These are phyloP conservation scores for Xylaria sp. DNA, from an alignment of 2,329 filamentous ascomycete genomes.

Conservation along the genomic window DNA sequence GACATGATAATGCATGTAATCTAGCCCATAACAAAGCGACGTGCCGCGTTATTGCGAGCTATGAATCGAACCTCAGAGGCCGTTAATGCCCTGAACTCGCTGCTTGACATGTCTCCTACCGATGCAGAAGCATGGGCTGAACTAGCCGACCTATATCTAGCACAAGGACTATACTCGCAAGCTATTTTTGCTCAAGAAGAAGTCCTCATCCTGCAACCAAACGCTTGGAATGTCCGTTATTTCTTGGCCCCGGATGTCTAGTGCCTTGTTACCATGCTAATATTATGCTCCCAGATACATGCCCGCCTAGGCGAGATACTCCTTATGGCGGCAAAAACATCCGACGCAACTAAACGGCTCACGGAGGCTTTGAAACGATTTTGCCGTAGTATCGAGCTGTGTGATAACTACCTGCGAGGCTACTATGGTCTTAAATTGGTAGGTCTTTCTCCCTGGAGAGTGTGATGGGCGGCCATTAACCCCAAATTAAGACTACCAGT, in stretches of 20 bases:
- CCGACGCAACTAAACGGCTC: constrained; percentile 58
- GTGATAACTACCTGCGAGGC: constrained; percentile 88
- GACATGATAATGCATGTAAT: constrained; percentile 7
- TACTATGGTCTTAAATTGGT: constrained; percentile 91
- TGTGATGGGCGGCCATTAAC: constrained; percentile 30
- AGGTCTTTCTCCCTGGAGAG: constrained; percentile 37
- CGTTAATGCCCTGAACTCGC: constrained; percentile 71
- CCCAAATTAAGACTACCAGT: constrained; percentile 52
- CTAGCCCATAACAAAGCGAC: constrained; percentile 83
- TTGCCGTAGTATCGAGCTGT: constrained; percentile 89
- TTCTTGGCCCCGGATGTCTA: constrained; percentile 5
- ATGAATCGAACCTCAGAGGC: constrained; percentile 75
- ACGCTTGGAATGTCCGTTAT: constrained; percentile 89
- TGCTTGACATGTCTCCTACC: constrained; percentile 84
- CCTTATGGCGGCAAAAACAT: constrained; percentile 68
- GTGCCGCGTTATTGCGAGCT: constrained; percentile 78
- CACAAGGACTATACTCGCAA: constrained; percentile 78
- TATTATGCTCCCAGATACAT: constrained; percentile 67
- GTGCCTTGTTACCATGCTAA: constrained; percentile 36
- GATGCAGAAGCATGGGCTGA: constrained; percentile 95
- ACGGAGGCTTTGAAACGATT: constrained; percentile 82
- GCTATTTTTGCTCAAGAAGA: constrained; percentile 90
- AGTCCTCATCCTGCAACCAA: constrained; percentile 82
- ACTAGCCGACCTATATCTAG: constrained; percentile 83
- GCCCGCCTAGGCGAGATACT: constrained; percentile 84